phyloP scores from a whole-genome alignment of 192 early-diverging fungal genomes.

The Coemansia sp. region DNA sequence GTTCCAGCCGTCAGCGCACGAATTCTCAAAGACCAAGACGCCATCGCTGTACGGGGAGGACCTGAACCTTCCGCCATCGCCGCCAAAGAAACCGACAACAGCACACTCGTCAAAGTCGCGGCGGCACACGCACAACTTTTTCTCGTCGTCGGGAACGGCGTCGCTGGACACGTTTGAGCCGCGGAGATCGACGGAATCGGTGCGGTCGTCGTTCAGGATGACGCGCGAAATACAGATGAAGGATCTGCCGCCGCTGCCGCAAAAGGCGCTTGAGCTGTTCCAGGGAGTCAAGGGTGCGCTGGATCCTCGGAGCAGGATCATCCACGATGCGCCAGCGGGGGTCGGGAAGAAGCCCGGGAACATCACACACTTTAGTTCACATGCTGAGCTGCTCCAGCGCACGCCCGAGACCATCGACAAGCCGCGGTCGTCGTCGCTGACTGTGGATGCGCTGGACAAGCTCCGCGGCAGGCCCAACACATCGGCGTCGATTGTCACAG shows the following conservation, averaged over 20 bases:
- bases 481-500: constrained; percentile 13
- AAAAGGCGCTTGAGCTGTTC: constrained; percentile 36
- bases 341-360: constrained; percentile 17
- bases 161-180: constrained; percentile 11
- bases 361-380: constrained; percentile 46
- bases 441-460: constrained; percentile 16
- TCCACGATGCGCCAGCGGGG: constrained; percentile 7
- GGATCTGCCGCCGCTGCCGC: constrained; percentile 51
- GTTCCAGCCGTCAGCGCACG: constrained; percentile 3
- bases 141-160: constrained; percentile 17
- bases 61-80: constrained; percentile 31
- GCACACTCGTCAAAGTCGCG: constrained; percentile 18
- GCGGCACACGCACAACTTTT: constrained; percentile 53
- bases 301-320: not conserved
- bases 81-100: constrained; percentile 2
- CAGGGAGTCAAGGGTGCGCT: constrained; percentile 6
- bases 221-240: constrained; percentile 51
- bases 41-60: constrained; percentile 12
- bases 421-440: constrained; percentile 49
- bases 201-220: constrained; percentile 16
- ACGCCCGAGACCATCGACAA: constrained; percentile 33
- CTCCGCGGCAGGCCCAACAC: constrained; percentile 19
- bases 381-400: constrained; percentile 37
- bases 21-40: constrained; percentile 2
- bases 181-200: constrained; percentile 27